Evolutionary conservation across 257 asterid genomes (phyloP).

Genomic region (Capsicum chinense): DNA sequence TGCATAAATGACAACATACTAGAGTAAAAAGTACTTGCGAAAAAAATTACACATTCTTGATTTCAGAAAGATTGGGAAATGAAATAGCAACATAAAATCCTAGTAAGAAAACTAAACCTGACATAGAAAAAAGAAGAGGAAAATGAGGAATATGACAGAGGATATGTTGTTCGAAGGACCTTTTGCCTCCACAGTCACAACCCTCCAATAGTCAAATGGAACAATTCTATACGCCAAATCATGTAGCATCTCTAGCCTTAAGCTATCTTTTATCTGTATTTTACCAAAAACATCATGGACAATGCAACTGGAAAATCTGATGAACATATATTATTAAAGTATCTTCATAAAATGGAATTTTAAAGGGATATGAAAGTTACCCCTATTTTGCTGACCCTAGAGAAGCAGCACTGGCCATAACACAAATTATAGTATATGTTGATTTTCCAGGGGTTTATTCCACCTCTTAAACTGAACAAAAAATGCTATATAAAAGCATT

Average conservation of each 20-base stretch:
- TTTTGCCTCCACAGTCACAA: neutral
- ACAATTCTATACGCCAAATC: neutral
- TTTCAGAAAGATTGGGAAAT: neutral
- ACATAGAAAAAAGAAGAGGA: neutral
- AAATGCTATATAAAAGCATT: too few species aligned
- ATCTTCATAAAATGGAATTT: conserved; percentile 20
- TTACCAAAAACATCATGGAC: conserved; percentile 26
- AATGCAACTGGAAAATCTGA: conserved; percentile 37
- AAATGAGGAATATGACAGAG: neutral
- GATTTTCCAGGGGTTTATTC: conserved; percentile 44
- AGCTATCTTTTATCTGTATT: conserved; percentile 21
- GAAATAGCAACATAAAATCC: neutral
- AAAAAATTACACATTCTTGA: neutral
- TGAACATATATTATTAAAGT: neutral
- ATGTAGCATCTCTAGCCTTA: neutral
- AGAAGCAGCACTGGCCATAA: neutral
- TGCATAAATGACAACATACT: neutral
- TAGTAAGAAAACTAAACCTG: neutral
- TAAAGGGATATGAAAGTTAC: conserved; percentile 33
- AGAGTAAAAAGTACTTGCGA: neutral
- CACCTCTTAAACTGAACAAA: neutral
- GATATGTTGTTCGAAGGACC: neutral
- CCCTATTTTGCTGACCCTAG: neutral
- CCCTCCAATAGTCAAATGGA: neutral
- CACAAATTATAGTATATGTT: conserved; percentile 45